Percentiles rank a stretch among this genome's conserved stretches.
phyloP scores from a whole-genome alignment of 2,329 filamentous ascomycete genomes.

The Fusarium camptoceras region DNA sequence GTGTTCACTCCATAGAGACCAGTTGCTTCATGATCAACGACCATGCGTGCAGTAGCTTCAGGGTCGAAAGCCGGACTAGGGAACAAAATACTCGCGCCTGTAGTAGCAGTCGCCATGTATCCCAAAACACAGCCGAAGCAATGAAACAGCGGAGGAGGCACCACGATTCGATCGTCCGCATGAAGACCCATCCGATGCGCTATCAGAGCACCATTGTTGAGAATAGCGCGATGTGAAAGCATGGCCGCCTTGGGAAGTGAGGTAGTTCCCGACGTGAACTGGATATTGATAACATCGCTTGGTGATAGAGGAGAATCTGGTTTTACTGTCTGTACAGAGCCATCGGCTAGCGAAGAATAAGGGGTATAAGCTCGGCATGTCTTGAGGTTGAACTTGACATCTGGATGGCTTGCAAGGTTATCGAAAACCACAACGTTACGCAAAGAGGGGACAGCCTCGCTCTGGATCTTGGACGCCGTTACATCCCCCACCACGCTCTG shows the following conservation, averaged over 20 bases:
- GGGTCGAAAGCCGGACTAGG: constrained; percentile 90
- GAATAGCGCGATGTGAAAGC: constrained; percentile 83
- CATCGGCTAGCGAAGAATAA: constrained; percentile 56
- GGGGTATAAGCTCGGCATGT: constrained; percentile 58
- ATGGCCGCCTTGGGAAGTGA: constrained; percentile 91
- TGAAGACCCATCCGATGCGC: constrained; percentile 86
- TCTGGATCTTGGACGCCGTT: constrained; percentile 48
- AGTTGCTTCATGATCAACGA: constrained; percentile 65
- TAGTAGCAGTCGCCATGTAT: constrained; percentile 94
- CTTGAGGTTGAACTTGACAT: constrained; percentile 58
- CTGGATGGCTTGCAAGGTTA: constrained; percentile 70
- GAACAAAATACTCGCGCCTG: constrained; percentile 83
- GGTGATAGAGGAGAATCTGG: constrained; percentile 63
- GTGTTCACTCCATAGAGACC: constrained; percentile 90
- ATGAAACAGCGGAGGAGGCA: constrained; percentile 86
- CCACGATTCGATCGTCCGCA: constrained; percentile 79
- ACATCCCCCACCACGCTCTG: constrained; percentile 59
- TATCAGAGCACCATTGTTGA: constrained; percentile 92
- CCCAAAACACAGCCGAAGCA: constrained; percentile 93
- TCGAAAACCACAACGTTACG: constrained; percentile 80
- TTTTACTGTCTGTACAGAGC: constrained; percentile 50
- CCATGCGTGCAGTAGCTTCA: constrained; percentile 72
- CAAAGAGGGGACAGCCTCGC: constrained; percentile 73
- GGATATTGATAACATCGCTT: constrained; percentile 88
- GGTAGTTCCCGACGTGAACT: constrained; percentile 97